Base-by-base conservation (phyloP, 495 filamentous ascomycete genomes). In the Jackrogersella minutella region DNA sequence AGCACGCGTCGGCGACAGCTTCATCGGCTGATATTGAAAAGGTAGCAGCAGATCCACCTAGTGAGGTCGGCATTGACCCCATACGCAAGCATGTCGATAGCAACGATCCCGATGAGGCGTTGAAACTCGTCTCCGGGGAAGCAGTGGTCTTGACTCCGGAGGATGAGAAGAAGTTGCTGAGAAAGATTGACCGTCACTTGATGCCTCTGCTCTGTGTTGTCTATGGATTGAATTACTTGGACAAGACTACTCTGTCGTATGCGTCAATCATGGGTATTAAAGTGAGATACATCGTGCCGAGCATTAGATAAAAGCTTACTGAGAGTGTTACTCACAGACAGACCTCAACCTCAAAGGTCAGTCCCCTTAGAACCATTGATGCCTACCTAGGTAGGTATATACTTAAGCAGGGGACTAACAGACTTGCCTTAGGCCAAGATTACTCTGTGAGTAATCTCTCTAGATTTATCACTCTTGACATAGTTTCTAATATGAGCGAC, bases 181-280 rank as follows among this genome's bases (percentile, higher is more conserved):
- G 74, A 17, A 86, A 79, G 22, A 90, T 90, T 51, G 87, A 90
- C 63, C 78, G 77, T 72, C 81, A 87, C 64, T 70, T 90, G 59
- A 86, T 90, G 84, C 87, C 87, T 0, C 79, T 78, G 33, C 68
- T 90, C 70, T 90, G 87, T 54, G 69, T 84, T 37, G 78, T 88
- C 6, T 89, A 90, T 59, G 85, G 85, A 5, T 82, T 90, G 76
- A 87, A 89, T 62, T 90, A 82, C 69, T 71, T 88, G 11, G 87
- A 90, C 69, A 90, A 89, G 72, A 88, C 85, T 0, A 88, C 86
- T 0, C 68, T 90, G 1, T 88, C 86, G 0, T 88, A 89, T 64
- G 86, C 86, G 7, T 85, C 80, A 59, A 66, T 90, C 19, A 88
- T 89, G 85, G 86, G 86, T 0, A 77, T 90, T 21, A 81, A 81